phyloP scores from a whole-genome alignment of 139 green algal species.

The Yamagishiella unicocca region DNA sequence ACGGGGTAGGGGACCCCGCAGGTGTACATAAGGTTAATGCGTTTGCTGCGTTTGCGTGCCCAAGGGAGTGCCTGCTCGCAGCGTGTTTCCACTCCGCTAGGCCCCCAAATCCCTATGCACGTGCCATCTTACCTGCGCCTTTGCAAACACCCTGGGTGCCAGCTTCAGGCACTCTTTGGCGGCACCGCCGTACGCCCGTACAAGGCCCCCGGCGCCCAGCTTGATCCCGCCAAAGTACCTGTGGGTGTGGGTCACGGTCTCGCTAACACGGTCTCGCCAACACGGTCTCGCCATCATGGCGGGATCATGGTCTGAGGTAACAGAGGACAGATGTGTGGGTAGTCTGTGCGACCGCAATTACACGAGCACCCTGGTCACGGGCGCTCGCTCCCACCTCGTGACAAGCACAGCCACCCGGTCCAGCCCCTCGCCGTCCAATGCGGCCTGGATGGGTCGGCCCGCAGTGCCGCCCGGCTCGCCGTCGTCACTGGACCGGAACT shows the following conservation, averaged over 20 bases:
- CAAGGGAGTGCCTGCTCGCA: no score
- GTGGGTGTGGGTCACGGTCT: no score
- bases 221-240: slow-evolving; percentile 92
- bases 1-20: not conserved
- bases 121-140: slow-evolving; percentile 52
- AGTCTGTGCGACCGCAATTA: no score
- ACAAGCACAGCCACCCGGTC: slow-evolving; percentile 83
- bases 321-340: no score
- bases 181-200: slow-evolving; percentile 78
- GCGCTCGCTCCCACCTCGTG: slow-evolving; percentile 56
- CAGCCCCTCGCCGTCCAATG: slow-evolving; percentile 83
- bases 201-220: slow-evolving; percentile 88
- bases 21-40: not conserved
- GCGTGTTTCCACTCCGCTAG: no score
- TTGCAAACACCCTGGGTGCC: slow-evolving; percentile 58
- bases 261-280: no score
- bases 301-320: no score
- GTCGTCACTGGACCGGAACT: slow-evolving; percentile 82
- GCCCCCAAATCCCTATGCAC: no score
- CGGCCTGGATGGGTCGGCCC: slow-evolving; percentile 85
- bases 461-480: slow-evolving; percentile 90
- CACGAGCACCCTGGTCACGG: no score
- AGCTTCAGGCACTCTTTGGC: slow-evolving; percentile 77
- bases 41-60: not conserved
- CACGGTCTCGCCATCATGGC: no score